Evolutionary conservation across 495 filamentous ascomycete genomes (phyloP), one percentile per base, ranked within the genome.

Genomic region (Podospora tetraspora): DNA sequence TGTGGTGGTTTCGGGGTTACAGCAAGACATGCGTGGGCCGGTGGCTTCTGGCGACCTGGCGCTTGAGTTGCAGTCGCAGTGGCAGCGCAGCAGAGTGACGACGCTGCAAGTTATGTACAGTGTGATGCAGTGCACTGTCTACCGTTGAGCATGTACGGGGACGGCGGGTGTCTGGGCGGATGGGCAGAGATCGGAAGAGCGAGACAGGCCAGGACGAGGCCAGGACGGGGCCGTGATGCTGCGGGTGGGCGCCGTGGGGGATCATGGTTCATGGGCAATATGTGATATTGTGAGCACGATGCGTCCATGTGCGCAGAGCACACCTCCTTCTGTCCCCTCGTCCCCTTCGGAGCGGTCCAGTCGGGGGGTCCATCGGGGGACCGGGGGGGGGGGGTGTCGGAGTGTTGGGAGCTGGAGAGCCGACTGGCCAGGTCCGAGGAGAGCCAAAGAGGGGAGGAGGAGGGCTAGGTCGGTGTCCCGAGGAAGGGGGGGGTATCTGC

Each of bases 11-110:
- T 37, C 59, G 64, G 67, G 61, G 69, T 71, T 62, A 69, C 64
- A 64, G 66, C 65, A 58, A 27, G 43, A 62, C 67, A 68, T 69
- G 70, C 58, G 67, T 66, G 74, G 71, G 73, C 70, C 71, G 65
- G 72, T 66, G 64, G 70, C 69, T 65, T 10, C 70, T 71, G 69
- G 62, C 43, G 43, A 52, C 43, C 43, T 52, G 43, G 37, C 66
- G 34, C 59, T 57, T 57, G 64, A 66, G 67, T 72, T 59, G 62
- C 62, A 24, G 30, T 8, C 43, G 30, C 25, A 25, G 25, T 25
- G 25, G 25, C 9, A 12, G 11, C 32, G 32, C 32, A 34, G 43
- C 43, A 52, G 43, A 52, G 43, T 52, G 43, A 52, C 43, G 43
- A 52, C 43, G 69, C 69, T 63, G 43, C 43, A 52, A 52, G 43